Conservation (phyloP, 2,329 filamentous ascomycete species). For the Xylariaceae sp. region DNA sequence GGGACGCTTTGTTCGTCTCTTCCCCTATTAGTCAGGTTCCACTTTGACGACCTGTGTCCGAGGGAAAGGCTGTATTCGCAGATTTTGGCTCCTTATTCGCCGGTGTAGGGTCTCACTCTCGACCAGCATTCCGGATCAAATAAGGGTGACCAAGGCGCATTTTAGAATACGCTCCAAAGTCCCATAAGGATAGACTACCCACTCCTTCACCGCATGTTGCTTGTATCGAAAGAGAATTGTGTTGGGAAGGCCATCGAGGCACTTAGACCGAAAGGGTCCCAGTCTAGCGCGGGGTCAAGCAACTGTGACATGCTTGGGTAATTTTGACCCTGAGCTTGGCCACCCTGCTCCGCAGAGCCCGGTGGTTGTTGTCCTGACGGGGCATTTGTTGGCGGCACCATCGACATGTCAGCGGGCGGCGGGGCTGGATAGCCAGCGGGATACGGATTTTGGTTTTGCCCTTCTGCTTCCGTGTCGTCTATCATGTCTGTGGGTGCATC, state of each 20-base stretch:
- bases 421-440: slow-evolving; percentile 46
- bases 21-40: slow-evolving; percentile 5
- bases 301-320: slow-evolving; percentile 62
- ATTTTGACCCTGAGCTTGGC: slow-evolving; percentile 29
- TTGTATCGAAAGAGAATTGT: slow-evolving; percentile 68
- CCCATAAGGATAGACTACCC: background rate
- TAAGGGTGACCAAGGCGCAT: no score
- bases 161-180: background rate
- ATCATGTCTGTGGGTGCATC: slow-evolving; percentile 85
- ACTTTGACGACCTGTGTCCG: no score
- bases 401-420: slow-evolving; percentile 36
- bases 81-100: no score
- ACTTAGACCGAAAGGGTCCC: slow-evolving; percentile 87
- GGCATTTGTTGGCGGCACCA: slow-evolving; percentile 34
- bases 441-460: slow-evolving; percentile 63
- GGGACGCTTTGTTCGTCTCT: no score
- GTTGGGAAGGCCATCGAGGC: slow-evolving; percentile 94
- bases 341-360: slow-evolving; percentile 28
- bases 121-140: no score
- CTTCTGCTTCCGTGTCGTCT: slow-evolving; percentile 72
- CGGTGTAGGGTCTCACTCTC: no score
- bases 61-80: no score
- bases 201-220: slow-evolving; percentile 41
- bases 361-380: slow-evolving; percentile 36
- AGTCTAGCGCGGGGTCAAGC: slow-evolving; percentile 77